Percentiles rank a stretch among this genome's conserved stretches.
phyloP scores from a whole-genome alignment of 345 rosid genomes.

The Eucalyptus sideroxylon region DNA sequence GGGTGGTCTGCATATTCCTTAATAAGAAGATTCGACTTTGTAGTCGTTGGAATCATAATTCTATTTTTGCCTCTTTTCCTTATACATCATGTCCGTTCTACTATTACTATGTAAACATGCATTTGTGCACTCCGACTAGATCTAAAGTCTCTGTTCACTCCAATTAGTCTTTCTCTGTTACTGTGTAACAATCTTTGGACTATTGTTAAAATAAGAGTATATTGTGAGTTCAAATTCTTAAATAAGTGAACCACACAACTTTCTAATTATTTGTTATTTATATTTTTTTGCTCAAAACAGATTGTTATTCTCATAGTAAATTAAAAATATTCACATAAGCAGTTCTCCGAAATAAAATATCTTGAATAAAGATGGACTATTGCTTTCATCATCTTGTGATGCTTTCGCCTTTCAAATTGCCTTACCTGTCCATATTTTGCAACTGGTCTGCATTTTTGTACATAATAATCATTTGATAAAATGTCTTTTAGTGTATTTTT shows the following conservation, averaged over 20 bases:
- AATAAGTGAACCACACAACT: too few species aligned
- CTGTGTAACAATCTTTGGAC: too few species aligned
- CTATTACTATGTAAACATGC: background rate
- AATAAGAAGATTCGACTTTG: background rate
- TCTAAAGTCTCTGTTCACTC: background rate
- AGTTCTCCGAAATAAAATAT: too few species aligned
- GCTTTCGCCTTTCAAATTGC: background rate
- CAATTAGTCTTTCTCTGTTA: background rate
- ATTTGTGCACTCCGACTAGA: background rate
- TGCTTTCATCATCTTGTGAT: background rate
- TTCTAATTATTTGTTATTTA: too few species aligned
- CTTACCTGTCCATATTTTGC: background rate
- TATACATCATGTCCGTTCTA: background rate
- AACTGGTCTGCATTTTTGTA: background rate
- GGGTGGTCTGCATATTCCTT: background rate
- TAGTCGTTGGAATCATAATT: background rate
- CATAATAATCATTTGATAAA: background rate
- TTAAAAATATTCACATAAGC: too few species aligned
- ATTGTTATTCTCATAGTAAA: too few species aligned
- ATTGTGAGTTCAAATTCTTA: too few species aligned
- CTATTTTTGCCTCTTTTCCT: background rate
- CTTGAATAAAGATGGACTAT: too few species aligned
- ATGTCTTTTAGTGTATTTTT: background rate
- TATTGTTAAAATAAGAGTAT: too few species aligned
- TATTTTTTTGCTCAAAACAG: too few species aligned